phyloP scores from a whole-genome alignment of 768 basidiomycete genomes.

The Termitomyces sp. region DNA sequence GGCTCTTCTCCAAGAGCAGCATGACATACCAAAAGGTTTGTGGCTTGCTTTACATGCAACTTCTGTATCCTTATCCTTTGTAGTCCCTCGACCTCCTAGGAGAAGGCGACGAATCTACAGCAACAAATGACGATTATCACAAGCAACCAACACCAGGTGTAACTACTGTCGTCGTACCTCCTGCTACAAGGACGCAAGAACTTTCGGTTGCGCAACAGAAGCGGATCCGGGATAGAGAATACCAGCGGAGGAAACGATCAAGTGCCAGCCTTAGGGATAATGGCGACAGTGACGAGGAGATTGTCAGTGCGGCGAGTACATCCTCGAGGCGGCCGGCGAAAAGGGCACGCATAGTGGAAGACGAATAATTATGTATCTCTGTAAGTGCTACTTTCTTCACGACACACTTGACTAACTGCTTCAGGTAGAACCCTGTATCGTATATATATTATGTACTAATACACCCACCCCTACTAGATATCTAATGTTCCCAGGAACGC shows the following conservation, averaged over 20 bases:
- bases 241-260: constrained; percentile 74
- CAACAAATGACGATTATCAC: constrained; percentile 56
- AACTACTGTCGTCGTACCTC: constrained; percentile 73
- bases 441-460: constrained; percentile 9
- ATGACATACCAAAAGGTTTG: constrained; percentile 67
- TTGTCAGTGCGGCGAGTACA: constrained; percentile 35
- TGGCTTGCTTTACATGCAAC: constrained; percentile 4
- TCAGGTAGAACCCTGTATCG: constrained; percentile 10
- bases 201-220: constrained; percentile 69
- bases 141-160: constrained; percentile 67
- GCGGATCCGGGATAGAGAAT: constrained; percentile 73
- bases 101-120: constrained; percentile 56
- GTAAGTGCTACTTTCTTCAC: not conserved
- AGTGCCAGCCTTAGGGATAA: constrained; percentile 55
- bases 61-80: not conserved
- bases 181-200: constrained; percentile 64
- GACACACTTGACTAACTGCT: not conserved
- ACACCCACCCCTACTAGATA: constrained; percentile 22
- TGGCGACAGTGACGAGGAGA: constrained; percentile 75
- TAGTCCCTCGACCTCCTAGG: constrained; percentile 74
- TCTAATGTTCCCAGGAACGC: constrained; percentile 45
- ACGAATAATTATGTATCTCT: constrained; percentile 40
- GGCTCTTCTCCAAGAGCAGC: constrained; percentile 81
- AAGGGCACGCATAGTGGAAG: constrained; percentile 59
- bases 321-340: constrained; percentile 61